phyloP scores from a whole-genome alignment of 495 filamentous ascomycete species.

The Rusavskia elegans region DNA sequence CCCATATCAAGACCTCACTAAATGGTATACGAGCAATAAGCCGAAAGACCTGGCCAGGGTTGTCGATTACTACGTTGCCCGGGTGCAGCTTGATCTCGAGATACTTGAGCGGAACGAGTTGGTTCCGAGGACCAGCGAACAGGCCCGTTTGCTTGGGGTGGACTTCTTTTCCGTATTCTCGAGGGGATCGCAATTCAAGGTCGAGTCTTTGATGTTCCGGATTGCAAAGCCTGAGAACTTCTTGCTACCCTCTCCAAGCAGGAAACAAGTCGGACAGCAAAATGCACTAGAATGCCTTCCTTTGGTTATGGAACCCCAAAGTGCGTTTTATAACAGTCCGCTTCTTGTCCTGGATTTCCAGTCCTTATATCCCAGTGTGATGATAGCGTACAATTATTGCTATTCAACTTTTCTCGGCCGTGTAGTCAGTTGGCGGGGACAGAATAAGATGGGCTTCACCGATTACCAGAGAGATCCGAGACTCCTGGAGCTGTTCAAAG shows the following conservation, averaged over 20 bases:
- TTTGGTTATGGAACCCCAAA: slow-evolving; percentile 95
- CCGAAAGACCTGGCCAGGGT: slow-evolving; percentile 57
- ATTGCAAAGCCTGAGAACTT: slow-evolving; percentile 97
- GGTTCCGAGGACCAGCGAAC: slow-evolving; percentile 79
- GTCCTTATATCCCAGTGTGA: slow-evolving; percentile 87
- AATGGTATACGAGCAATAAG: slow-evolving; percentile 58
- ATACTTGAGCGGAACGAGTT: slow-evolving; percentile 86
- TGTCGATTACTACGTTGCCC: slow-evolving; percentile 58
- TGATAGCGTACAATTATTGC: slow-evolving; percentile 99
- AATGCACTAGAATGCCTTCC: slow-evolving; percentile 93
- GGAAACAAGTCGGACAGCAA: slow-evolving; percentile 82
- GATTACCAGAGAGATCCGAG: slow-evolving; percentile 63
- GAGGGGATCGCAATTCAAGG: slow-evolving; percentile 91
- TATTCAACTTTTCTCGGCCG: slow-evolving; percentile 93
- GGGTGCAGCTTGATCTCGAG: slow-evolving; percentile 72
- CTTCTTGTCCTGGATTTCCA: slow-evolving; percentile 91
- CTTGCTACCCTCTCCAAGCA: slow-evolving; percentile 72
- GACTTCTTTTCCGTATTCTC: slow-evolving; percentile 94
- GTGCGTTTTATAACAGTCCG: slow-evolving; percentile 82
- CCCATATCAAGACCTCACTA: slow-evolving; percentile 55
- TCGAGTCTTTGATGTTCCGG: slow-evolving; percentile 95
- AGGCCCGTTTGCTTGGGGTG: slow-evolving; percentile 80
- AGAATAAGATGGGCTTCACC: slow-evolving; percentile 87
- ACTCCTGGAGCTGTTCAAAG: slow-evolving; percentile 61
- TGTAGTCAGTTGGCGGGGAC: slow-evolving; percentile 67